These are phyloP conservation scores for Colletotrichum cuscutae DNA, from an alignment of 2,329 filamentous ascomycete species.

Conservation along the genomic window DNA sequence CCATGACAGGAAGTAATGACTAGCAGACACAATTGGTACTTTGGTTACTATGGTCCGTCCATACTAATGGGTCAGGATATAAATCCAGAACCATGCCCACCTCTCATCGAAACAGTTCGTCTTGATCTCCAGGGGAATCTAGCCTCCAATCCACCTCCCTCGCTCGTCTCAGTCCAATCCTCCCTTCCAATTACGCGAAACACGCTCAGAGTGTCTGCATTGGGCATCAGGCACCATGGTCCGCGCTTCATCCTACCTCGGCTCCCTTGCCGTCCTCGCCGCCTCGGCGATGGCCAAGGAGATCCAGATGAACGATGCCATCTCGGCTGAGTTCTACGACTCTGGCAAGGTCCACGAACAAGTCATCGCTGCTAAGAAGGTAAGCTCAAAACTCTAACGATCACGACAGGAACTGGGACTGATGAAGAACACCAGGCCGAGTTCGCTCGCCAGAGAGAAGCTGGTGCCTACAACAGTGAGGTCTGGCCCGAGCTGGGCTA, in stretches of 20 bases:
- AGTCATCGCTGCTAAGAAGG: conserved; percentile 35
- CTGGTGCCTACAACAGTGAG: conserved; percentile 43
- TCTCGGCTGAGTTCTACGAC: conserved; percentile 35
- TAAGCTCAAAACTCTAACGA: background rate
- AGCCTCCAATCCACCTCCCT: conserved; percentile 2
- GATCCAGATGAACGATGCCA: conserved; percentile 28
- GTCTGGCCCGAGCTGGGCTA: conserved; percentile 50
- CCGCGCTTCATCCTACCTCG: conserved; percentile 31
- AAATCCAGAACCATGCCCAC: background rate
- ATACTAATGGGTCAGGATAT: background rate
- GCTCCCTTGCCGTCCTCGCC: conserved; percentile 35
- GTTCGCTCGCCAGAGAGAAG: conserved; percentile 30
- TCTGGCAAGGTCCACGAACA: conserved; percentile 33
- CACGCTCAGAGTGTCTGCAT: background rate
- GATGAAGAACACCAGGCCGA: conserved; percentile 1
- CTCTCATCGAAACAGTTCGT: background rate
- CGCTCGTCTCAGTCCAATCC: conserved; percentile 8
- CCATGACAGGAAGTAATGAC: conserved; percentile 18
- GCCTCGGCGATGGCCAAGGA: conserved; percentile 35
- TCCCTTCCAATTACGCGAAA: background rate
- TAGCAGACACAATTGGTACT: conserved; percentile 1
- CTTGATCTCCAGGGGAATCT: conserved; percentile 4
- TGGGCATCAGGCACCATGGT: conserved; percentile 30
- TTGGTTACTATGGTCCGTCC: background rate
- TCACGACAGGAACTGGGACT: background rate